Conservation (phyloP, 148 eudicot species). For the Nepenthes gracilis region DNA sequence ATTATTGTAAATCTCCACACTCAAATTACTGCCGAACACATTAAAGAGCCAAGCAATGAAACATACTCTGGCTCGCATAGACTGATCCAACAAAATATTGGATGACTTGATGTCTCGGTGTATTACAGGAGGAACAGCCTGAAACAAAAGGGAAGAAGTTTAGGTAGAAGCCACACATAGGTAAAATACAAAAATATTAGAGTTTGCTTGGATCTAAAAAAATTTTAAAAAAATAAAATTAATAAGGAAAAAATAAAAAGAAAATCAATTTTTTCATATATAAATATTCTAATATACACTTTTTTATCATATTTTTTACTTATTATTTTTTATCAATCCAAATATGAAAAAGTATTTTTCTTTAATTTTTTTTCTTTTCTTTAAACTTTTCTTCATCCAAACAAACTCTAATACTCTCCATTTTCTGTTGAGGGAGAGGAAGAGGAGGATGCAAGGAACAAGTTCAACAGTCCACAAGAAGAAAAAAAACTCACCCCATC, state of each 20-base stretch:
- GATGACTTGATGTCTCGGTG: constrained; percentile 95
- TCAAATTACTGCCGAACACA: neutral
- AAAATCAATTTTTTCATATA: too few relatives aligned
- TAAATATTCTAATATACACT: too few relatives aligned
- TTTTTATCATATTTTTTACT: neutral
- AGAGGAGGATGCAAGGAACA: neutral
- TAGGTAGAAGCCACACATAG: neutral
- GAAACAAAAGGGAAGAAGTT: constrained; percentile 10
- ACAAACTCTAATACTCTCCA: too few relatives aligned
- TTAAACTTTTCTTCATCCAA: too few relatives aligned
- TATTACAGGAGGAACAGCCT: constrained; percentile 93
- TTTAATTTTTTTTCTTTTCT: too few relatives aligned
- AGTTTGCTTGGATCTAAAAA: neutral
- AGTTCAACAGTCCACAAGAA: neutral
- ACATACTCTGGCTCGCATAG: constrained; percentile 92
- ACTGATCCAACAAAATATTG: constrained; percentile 94
- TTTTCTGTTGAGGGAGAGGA: too few relatives aligned
- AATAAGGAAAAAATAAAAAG: too few relatives aligned
- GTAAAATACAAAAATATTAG: neutral
- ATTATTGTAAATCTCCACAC: too few relatives aligned
- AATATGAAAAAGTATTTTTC: too few relatives aligned
- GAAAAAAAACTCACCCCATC: constrained; percentile 54
- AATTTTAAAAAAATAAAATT: too few relatives aligned
- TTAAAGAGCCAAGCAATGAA: neutral
- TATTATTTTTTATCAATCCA: too few relatives aligned